Evolutionary conservation across 169 alveolate genomes (phyloP).

Genomic region (Cryptosporidium meleagridis): DNA sequence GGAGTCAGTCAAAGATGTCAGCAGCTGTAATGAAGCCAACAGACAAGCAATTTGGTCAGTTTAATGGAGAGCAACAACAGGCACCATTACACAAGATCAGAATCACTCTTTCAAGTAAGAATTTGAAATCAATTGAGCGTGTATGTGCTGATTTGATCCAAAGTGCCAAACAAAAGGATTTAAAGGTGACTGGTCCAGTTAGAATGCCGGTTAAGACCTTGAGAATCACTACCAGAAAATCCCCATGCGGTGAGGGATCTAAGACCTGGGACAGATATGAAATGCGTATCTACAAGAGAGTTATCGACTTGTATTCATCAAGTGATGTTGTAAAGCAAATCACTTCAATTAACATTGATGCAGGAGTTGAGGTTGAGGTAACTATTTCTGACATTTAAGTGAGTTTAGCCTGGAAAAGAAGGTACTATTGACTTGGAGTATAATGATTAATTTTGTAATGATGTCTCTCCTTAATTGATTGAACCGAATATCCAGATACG

Average conservation of each 20-base stretch:
- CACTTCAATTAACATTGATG: constrained; percentile 96
- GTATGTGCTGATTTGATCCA: constrained; percentile 93
- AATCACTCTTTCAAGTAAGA: constrained; percentile 91
- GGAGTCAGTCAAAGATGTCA: constrained; percentile 50
- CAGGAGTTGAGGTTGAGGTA: constrained; percentile 97
- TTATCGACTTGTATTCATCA: constrained; percentile 96
- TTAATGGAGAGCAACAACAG: constrained; percentile 88
- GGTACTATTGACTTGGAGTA: constrained; percentile 15
- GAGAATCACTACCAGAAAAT: constrained; percentile 94
- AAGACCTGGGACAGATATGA: constrained; percentile 98
- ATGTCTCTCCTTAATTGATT: neutral
- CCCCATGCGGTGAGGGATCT: constrained; percentile 99
- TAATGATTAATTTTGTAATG: neutral
- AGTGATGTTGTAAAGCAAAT: constrained; percentile 95
- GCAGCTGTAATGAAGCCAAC: constrained; percentile 68
- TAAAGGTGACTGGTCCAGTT: constrained; percentile 95
- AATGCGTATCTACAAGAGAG: constrained; percentile 97
- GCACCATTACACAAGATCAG: constrained; percentile 91
- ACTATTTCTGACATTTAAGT: constrained; percentile 88
- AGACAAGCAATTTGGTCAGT: constrained; percentile 72
- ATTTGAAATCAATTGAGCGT: constrained; percentile 90
- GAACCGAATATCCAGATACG: neutral
- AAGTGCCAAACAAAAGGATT: constrained; percentile 93
- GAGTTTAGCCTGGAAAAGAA: constrained; percentile 5
- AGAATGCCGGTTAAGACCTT: constrained; percentile 96